phyloP scores from a whole-genome alignment of 164 flowering plant genomes.

The Vitis rotundifolia region DNA sequence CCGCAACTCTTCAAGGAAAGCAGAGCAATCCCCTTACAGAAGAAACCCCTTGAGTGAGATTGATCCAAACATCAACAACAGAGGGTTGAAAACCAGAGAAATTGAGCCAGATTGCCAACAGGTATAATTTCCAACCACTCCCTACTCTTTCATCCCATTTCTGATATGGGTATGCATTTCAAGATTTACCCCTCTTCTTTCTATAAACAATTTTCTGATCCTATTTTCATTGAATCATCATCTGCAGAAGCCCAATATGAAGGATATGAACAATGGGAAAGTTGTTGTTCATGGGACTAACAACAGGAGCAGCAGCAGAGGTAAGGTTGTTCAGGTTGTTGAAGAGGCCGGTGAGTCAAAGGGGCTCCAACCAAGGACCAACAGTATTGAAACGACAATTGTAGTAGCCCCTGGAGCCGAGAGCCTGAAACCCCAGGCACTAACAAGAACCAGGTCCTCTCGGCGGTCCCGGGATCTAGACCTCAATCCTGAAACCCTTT shows the following conservation, averaged over 20 bases:
- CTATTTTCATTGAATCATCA: constrained; percentile 7
- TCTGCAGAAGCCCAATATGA: constrained; percentile 35
- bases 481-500: constrained; percentile 40
- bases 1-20: constrained; percentile 77
- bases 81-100: constrained; percentile 5
- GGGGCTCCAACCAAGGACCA: constrained; percentile 9
- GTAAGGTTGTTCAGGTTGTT: background rate
- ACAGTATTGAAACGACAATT: constrained; percentile 6
- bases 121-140: too few species aligned
- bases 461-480: constrained; percentile 38
- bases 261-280: constrained; percentile 14
- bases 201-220: background rate
- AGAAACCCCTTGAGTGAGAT: constrained; percentile 80
- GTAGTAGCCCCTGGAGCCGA: constrained; percentile 24
- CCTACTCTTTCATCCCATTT: too few species aligned
- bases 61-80: constrained; percentile 31
- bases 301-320: constrained; percentile 16
- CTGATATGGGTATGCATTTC: too few species aligned
- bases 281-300: constrained; percentile 13
- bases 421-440: constrained; percentile 40
- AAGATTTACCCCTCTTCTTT: too few species aligned
- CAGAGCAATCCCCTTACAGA: constrained; percentile 80
- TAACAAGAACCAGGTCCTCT: constrained; percentile 32
- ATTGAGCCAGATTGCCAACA: background rate
- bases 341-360: constrained; percentile 23